phyloP scores from a whole-genome alignment of 1,139 yeast species.

The Protomyces macrosporus region DNA sequence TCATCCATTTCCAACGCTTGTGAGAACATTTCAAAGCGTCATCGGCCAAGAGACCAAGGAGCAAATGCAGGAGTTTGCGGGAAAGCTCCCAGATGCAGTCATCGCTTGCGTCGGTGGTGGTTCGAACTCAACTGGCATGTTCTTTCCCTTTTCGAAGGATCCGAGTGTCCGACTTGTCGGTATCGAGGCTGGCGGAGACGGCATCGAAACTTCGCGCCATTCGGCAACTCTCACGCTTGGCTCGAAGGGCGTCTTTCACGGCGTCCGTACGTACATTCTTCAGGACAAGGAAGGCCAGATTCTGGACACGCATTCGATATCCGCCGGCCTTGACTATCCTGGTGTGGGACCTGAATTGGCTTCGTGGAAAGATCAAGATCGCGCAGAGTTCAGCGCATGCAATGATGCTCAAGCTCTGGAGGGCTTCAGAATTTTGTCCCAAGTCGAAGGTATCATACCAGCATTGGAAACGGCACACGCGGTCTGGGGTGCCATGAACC shows the following conservation, averaged over 20 bases:
- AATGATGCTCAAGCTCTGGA: constrained; percentile 88
- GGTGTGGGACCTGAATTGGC: constrained; percentile 99
- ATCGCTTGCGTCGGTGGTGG: constrained; percentile 99
- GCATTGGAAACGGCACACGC: constrained; percentile 98
- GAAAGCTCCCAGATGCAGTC: constrained; percentile 82
- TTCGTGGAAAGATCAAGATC: constrained; percentile 86
- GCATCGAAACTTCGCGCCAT: constrained; percentile 76
- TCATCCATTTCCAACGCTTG: constrained; percentile 96
- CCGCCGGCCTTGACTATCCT: constrained; percentile 98
- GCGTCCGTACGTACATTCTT: constrained; percentile 87
- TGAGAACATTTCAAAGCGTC: constrained; percentile 95
- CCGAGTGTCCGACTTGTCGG: constrained; percentile 73
- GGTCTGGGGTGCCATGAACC: constrained; percentile 78
- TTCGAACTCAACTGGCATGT: constrained; percentile 92
- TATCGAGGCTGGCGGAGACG: constrained; percentile 99
- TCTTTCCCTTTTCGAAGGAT: constrained; percentile 87
- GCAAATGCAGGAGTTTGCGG: constrained; percentile 75
- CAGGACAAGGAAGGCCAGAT: constrained; percentile 93
- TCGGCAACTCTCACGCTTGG: constrained; percentile 93
- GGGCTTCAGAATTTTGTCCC: constrained; percentile 83
- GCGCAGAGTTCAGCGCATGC: constrained; percentile 87
- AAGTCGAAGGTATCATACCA: constrained; percentile 96
- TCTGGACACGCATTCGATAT: constrained; percentile 85
- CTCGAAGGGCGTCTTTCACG: constrained; percentile 95
- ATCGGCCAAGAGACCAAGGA: constrained; percentile 92